Evolutionary conservation across 495 filamentous ascomycete species (phyloP).

Genomic region (Penicillium arizonense): DNA sequence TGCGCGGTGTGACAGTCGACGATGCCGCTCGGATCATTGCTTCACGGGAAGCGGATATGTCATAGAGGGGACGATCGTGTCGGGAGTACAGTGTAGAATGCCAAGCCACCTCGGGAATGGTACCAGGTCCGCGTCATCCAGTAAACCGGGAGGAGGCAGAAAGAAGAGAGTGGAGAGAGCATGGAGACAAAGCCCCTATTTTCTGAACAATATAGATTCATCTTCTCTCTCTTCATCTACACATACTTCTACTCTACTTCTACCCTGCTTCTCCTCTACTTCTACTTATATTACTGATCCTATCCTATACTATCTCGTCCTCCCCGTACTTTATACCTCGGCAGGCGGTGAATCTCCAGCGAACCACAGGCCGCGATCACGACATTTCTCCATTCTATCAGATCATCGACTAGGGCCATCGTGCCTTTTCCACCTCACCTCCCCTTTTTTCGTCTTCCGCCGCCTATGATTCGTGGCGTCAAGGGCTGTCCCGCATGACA

Average conservation of each 20-base stretch:
- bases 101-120: no score
- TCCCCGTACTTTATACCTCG: neutral
- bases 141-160: no score
- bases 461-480: slow-evolving; percentile 6
- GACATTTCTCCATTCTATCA: slow-evolving; percentile 54
- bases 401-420: slow-evolving; percentile 41
- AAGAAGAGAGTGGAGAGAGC: no score
- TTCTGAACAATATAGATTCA: no score
- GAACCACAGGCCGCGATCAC: slow-evolving; percentile 42
- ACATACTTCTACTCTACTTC: no score
- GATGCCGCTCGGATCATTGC: slow-evolving; percentile 40
- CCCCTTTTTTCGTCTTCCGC: slow-evolving; percentile 5
- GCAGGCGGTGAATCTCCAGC: slow-evolving; percentile 25
- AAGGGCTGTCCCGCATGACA: no score
- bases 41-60: slow-evolving; percentile 11
- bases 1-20: slow-evolving; percentile 45
- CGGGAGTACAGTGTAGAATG: neutral
- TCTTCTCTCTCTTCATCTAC: no score
- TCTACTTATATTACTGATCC: no score
- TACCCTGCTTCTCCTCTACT: no score
- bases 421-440: slow-evolving; percentile 11
- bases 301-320: neutral
- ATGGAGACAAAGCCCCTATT: no score
- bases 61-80: slow-evolving; percentile 11
- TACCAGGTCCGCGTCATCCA: no score